Percentiles rank a stretch among this genome's conserved stretches.
phyloP scores from a whole-genome alignment of 2,329 filamentous ascomycete genomes.

The Alternaria solani region DNA sequence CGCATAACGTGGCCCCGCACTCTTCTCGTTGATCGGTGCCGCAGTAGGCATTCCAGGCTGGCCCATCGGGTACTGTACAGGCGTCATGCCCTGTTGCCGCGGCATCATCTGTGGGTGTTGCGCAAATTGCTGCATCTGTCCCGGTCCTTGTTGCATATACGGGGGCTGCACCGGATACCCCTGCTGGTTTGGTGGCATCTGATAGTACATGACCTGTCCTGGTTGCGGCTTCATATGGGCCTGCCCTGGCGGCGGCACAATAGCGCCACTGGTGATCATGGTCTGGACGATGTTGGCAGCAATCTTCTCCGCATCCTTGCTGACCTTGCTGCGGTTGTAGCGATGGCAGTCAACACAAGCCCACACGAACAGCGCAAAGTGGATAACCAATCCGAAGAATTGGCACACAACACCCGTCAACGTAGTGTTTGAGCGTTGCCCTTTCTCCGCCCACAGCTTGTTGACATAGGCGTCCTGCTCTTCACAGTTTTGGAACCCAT shows the following conservation, averaged over 20 bases:
- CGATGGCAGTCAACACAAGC: slow-evolving; percentile 48
- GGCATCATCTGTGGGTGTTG: slow-evolving; percentile 9
- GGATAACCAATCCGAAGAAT: slow-evolving; percentile 40
- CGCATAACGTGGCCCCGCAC: slow-evolving; percentile 24
- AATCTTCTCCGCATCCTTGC: slow-evolving; percentile 44
- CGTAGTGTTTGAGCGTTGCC: slow-evolving; percentile 28
- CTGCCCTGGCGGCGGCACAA: slow-evolving; percentile 36
- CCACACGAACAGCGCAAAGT: slow-evolving; percentile 50
- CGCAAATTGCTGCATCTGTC: slow-evolving; percentile 9
- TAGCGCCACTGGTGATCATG: slow-evolving; percentile 42
- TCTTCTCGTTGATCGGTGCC: slow-evolving; percentile 29
- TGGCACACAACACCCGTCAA: slow-evolving; percentile 41
- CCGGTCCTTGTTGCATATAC: slow-evolving; percentile 18
- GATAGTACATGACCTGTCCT: slow-evolving; percentile 23
- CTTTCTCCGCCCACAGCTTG: slow-evolving; percentile 35
- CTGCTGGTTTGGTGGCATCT: slow-evolving; percentile 22
- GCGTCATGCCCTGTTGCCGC: slow-evolving; percentile 11
- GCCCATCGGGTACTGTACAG: slow-evolving; percentile 7
- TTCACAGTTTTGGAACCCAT: slow-evolving; percentile 34
- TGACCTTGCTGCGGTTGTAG: slow-evolving; percentile 30
- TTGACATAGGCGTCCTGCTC: slow-evolving; percentile 45
- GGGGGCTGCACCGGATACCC: slow-evolving; percentile 18
- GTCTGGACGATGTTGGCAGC: slow-evolving; percentile 46
- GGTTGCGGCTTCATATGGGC: slow-evolving; percentile 20
- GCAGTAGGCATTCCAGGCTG: background rate